Percentiles rank a stretch among this genome's conserved stretches.
Conservation (phyloP, 164 flowering plant genomes). For the Nymphaea colorata region DNA sequence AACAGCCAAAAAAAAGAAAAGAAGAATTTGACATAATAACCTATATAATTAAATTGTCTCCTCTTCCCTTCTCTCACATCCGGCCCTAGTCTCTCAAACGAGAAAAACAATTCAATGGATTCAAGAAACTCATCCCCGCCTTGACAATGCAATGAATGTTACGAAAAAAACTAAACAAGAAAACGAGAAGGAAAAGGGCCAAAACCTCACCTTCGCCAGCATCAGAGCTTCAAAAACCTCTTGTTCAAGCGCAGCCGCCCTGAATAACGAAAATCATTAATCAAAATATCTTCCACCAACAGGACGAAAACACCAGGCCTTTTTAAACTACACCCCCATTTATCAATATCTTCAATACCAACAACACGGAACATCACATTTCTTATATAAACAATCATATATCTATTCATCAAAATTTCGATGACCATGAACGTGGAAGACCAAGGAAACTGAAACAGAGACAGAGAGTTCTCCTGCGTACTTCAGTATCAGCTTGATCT, state of each 20-base stretch:
- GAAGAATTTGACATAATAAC: constrained; percentile 2
- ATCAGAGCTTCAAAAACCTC: constrained; percentile 72
- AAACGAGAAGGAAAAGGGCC: neutral
- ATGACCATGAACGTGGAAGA: too few relatives aligned
- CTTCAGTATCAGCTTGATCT: constrained; percentile 75
- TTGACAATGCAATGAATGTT: neutral
- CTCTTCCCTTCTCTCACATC: constrained; percentile 11
- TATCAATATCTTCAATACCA: too few relatives aligned
- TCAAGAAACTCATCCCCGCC: too few relatives aligned
- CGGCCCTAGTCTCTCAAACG: constrained; percentile 41
- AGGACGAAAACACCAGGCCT: neutral
- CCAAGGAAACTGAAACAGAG: neutral
- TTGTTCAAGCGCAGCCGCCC: constrained; percentile 48
- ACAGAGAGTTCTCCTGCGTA: constrained; percentile 4
- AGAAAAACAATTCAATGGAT: constrained; percentile 11
- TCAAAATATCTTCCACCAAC: neutral
- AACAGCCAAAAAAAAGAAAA: neutral
- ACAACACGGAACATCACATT: too few relatives aligned
- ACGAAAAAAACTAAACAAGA: neutral
- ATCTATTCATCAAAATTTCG: too few relatives aligned
- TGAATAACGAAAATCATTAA: constrained; percentile 8
- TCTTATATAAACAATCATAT: too few relatives aligned
- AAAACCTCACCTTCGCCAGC: constrained; percentile 55
- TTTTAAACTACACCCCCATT: neutral
- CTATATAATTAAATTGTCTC: constrained; percentile 10